Evolutionary conservation across 345 rosid species (phyloP).

Genomic region (Turritis glabra): DNA sequence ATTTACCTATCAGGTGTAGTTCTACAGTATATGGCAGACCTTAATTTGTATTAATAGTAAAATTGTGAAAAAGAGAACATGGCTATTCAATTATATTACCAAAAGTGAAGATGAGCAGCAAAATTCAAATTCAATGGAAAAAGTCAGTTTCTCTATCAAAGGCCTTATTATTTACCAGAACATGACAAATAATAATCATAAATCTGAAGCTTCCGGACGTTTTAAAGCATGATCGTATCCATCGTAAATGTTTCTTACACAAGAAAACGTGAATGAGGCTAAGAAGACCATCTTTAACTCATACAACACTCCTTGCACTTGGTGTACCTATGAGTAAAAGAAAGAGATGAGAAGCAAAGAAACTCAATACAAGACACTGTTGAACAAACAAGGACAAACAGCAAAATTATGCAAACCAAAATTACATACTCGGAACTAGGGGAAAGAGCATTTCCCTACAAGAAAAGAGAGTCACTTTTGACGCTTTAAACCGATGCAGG

Average conservation of each 20-base stretch:
- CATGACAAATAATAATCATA: not conserved
- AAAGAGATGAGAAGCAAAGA: not conserved
- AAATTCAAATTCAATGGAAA: not conserved
- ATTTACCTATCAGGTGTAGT: not conserved
- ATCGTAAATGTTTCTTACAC: not conserved
- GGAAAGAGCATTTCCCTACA: slow-evolving; percentile 45
- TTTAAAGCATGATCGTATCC: not conserved
- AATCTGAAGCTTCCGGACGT: not conserved
- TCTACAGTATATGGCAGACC: not conserved
- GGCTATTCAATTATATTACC: not conserved
- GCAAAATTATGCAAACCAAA: too few species aligned
- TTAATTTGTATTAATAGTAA: slow-evolving; percentile 4
- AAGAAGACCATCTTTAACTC: slow-evolving; percentile 50
- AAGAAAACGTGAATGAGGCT: not conserved
- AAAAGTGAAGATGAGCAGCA: not conserved
- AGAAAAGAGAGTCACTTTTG: slow-evolving; percentile 4
- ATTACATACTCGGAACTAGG: too few species aligned
- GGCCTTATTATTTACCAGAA: too few species aligned
- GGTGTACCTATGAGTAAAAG: slow-evolving; percentile 48
- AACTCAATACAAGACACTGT: not conserved
- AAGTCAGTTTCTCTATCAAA: not conserved
- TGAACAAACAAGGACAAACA: not conserved
- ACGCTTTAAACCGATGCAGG: too few species aligned
- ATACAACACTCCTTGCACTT: slow-evolving; percentile 57
- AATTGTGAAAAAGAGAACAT: not conserved